A percentile compares a stretch with the other conserved stretches of the same genome.
Conservation (phyloP, 768 basidiomycete genomes). For the Tubosaeta sp. region DNA sequence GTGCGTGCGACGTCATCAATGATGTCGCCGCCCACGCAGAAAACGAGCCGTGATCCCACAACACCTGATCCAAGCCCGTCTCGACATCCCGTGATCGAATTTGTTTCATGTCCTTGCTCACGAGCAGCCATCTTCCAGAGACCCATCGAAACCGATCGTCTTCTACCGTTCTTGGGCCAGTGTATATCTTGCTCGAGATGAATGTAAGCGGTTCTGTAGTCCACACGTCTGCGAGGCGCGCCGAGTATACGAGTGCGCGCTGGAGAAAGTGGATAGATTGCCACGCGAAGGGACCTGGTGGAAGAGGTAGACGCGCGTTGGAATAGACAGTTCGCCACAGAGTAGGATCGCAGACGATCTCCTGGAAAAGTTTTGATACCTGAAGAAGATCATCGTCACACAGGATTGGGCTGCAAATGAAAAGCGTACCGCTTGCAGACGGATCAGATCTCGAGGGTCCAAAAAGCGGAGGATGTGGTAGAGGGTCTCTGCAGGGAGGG, state of each 20-base stretch:
- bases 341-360: slow-evolving; percentile 7
- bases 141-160: slow-evolving; percentile 14
- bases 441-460: slow-evolving; percentile 12
- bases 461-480: slow-evolving; percentile 5
- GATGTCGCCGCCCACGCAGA: slow-evolving; percentile 8
- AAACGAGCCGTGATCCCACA: slow-evolving; percentile 14
- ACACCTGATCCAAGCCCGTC: slow-evolving; percentile 6
- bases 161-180: slow-evolving; percentile 4
- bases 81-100: slow-evolving; percentile 13
- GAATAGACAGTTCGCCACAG: slow-evolving; percentile 15
- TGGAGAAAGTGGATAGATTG: slow-evolving; percentile 16
- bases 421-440: slow-evolving; percentile 11
- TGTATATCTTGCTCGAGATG: slow-evolving; percentile 3
- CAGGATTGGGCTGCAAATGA: not conserved
- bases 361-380: slow-evolving; percentile 14
- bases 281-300: slow-evolving; percentile 19
- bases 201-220: slow-evolving; percentile 9
- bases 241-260: slow-evolving; percentile 16
- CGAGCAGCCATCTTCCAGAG: slow-evolving; percentile 17
- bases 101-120: slow-evolving; percentile 11
- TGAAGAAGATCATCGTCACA: not conserved
- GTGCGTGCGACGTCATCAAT: slow-evolving; percentile 5
- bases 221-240: slow-evolving; percentile 13
- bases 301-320: slow-evolving; percentile 10
- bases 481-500: slow-evolving; percentile 18